Evolutionary conservation across 345 rosid genomes (phyloP).

Genomic region (Raphanus sativus): DNA sequence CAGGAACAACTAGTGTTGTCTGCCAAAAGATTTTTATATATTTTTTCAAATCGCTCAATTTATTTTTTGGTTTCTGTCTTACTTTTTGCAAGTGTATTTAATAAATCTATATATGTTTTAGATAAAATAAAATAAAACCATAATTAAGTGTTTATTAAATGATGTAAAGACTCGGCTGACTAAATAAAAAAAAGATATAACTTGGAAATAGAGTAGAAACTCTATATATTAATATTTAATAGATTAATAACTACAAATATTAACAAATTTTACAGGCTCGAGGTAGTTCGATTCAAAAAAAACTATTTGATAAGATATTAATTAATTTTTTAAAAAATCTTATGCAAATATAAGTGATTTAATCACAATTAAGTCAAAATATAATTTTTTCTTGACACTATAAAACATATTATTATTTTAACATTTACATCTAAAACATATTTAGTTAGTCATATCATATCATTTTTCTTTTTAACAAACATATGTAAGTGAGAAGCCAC

Average conservation of each 20-base stretch:
- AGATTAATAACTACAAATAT: not conserved
- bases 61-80: not conserved
- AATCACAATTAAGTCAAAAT: too few species aligned
- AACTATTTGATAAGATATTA: not conserved
- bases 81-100: conserved; percentile 13
- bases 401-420: too few species aligned
- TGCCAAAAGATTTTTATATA: not conserved
- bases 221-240: not conserved
- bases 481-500: too few species aligned
- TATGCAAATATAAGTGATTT: too few species aligned
- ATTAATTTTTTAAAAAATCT: too few species aligned
- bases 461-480: too few species aligned
- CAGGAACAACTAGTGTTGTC: too few species aligned
- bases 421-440: too few species aligned
- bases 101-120: conserved; percentile 20
- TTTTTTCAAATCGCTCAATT: not conserved
- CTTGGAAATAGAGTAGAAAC: not conserved
- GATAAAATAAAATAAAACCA: conserved; percentile 28
- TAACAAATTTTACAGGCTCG: not conserved
- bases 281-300: not conserved
- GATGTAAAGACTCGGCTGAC: conserved; percentile 27
- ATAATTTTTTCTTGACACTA: too few species aligned
- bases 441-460: too few species aligned
- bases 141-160: not conserved
- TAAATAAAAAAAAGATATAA: not conserved